Conservation (phyloP, 2,329 filamentous ascomycete species). For the Tolypocladium cylindrosporum region DNA sequence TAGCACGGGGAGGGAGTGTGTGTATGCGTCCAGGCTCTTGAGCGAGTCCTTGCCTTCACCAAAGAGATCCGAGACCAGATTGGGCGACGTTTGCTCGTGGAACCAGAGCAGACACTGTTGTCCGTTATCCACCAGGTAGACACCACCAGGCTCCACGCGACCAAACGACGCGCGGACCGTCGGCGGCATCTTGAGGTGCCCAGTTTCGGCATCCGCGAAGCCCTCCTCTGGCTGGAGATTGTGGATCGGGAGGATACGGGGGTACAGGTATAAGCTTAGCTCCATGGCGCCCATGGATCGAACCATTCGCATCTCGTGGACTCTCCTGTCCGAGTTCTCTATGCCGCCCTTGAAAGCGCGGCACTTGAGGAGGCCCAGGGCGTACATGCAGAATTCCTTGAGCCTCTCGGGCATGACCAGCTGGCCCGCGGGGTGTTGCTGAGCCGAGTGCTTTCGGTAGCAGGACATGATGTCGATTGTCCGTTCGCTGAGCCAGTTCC, state of each 20-base stretch:
- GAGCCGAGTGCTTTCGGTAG: slow-evolving; percentile 85
- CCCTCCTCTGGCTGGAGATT: slow-evolving; percentile 81
- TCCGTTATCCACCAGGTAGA: slow-evolving; percentile 91
- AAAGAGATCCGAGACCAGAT: slow-evolving; percentile 83
- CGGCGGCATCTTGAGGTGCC: slow-evolving; percentile 76
- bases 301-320: slow-evolving; percentile 86
- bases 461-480: slow-evolving; percentile 85
- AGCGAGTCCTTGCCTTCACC: slow-evolving; percentile 62
- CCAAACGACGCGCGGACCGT: slow-evolving; percentile 75
- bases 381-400: slow-evolving; percentile 96
- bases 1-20: slow-evolving; percentile 68
- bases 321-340: slow-evolving; percentile 81
- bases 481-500: slow-evolving; percentile 75
- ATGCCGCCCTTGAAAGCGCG: slow-evolving; percentile 88
- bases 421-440: slow-evolving; percentile 80
- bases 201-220: slow-evolving; percentile 78
- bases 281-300: slow-evolving; percentile 80
- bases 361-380: slow-evolving; percentile 80
- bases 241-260: slow-evolving; percentile 84
- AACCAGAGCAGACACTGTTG: slow-evolving; percentile 89
- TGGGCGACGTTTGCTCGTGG: slow-evolving; percentile 84
- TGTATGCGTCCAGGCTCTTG: slow-evolving; percentile 71
- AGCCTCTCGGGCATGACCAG: slow-evolving; percentile 91
- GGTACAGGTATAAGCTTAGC: slow-evolving; percentile 86
- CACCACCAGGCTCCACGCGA: slow-evolving; percentile 83